These are phyloP conservation scores for Dalbergia cultrata DNA, from an alignment of 306 rosid species.

Conservation along the genomic window DNA sequence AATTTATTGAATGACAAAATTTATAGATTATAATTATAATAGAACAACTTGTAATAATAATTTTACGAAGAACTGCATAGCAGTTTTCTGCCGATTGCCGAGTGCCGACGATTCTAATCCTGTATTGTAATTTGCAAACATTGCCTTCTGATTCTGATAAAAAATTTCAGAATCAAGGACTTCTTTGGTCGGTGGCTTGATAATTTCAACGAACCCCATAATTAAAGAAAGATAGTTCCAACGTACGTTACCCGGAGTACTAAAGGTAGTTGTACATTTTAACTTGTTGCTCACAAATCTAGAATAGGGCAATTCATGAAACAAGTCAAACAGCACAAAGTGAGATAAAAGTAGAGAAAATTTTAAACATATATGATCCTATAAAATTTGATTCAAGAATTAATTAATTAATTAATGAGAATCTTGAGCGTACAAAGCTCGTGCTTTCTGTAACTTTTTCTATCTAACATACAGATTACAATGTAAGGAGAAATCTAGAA, in stretches of 20 bases:
- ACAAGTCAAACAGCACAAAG: not conserved
- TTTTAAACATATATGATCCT: not conserved
- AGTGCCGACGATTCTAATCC: not conserved
- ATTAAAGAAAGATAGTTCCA: not conserved
- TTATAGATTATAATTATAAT: too few relatives aligned
- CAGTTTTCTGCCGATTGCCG: not conserved
- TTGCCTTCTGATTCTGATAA: not conserved
- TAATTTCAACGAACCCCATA: not conserved
- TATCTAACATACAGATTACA: not conserved
- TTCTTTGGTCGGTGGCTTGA: not conserved
- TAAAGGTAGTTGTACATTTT: not conserved
- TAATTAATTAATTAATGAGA: not conserved
- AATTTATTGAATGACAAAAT: not conserved
- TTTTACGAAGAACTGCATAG: not conserved
- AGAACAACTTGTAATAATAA: too few relatives aligned
- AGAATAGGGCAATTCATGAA: not conserved
- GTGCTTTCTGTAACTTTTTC: not conserved
- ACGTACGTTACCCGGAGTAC: not conserved
- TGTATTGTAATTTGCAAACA: not conserved
- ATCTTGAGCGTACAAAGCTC: not conserved
- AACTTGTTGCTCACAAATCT: not conserved
- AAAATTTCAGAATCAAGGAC: not conserved
- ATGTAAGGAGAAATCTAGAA: not conserved
- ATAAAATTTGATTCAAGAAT: too few relatives aligned
- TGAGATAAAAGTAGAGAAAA: too few relatives aligned